phyloP scores from a whole-genome alignment of 1,284 basidiomycete species.

The Heterobasidion irregulare region DNA sequence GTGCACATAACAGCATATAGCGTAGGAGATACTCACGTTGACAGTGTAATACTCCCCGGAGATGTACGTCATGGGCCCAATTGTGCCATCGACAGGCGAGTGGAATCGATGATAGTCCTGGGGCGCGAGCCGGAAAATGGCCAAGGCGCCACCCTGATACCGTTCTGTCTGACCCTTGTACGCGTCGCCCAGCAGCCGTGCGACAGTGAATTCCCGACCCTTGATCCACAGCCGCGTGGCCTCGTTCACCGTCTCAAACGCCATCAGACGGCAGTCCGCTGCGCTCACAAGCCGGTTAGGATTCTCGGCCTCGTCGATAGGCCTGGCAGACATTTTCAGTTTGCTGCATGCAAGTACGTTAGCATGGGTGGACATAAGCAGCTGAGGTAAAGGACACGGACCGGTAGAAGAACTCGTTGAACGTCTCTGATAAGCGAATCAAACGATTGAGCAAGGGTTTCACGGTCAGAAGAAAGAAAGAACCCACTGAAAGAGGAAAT shows the following conservation, averaged over 20 bases:
- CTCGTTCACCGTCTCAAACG: conserved; percentile 77
- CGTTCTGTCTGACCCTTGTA: conserved; percentile 63
- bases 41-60: conserved; percentile 90
- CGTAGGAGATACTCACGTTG: conserved; percentile 47
- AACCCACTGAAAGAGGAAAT: conserved; percentile 74
- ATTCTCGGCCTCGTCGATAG: conserved; percentile 67
- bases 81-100: conserved; percentile 78
- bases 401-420: conserved; percentile 88
- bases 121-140: conserved; percentile 89
- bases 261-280: conserved; percentile 94
- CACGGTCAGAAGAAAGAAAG: not conserved
- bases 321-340: conserved; percentile 78
- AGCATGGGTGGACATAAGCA: not conserved
- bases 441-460: conserved; percentile 3
- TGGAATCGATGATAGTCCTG: conserved; percentile 98
- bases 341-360: conserved; percentile 52
- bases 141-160: conserved; percentile 72
- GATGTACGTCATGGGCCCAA: conserved; percentile 78
- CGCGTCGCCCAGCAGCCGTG: conserved; percentile 70
- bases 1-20: conserved; percentile 3
- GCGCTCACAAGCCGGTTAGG: conserved; percentile 75
- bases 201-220: conserved; percentile 86
- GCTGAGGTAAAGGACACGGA: conserved; percentile 12
- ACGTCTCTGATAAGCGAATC: conserved; percentile 52
- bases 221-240: conserved; percentile 97